A percentile compares a stretch with the other conserved stretches of the same genome.
Conservation (phyloP, 2,329 filamentous ascomycete species). For the Curvularia spicifera region DNA sequence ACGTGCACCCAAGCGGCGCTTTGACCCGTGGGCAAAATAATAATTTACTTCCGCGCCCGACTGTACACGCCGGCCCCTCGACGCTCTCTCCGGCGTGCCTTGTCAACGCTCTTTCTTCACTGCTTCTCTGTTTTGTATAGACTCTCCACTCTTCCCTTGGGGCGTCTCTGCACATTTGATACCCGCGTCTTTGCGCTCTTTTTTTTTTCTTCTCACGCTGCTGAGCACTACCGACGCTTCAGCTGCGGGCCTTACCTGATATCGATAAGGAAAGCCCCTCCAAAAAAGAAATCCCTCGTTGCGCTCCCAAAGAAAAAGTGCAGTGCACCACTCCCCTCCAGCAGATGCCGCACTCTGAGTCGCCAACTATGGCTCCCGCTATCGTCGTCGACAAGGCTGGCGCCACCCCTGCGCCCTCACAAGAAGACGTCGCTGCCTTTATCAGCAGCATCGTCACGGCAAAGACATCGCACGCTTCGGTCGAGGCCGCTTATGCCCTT, state of each 20-base stretch:
- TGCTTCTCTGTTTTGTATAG: slow-evolving; percentile 31
- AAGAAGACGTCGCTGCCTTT: slow-evolving; percentile 55
- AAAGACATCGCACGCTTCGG: slow-evolving; percentile 61
- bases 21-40: slow-evolving; percentile 27
- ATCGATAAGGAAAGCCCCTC: slow-evolving; percentile 45
- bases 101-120: slow-evolving; percentile 25
- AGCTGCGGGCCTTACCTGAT: slow-evolving; percentile 19
- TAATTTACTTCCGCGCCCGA: slow-evolving; percentile 35
- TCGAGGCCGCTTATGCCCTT: slow-evolving; percentile 70
- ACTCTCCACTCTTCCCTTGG: slow-evolving; percentile 42
- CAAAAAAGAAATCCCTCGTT: slow-evolving; percentile 31
- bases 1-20: slow-evolving; percentile 24
- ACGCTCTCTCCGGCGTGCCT: slow-evolving; percentile 19
- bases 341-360: slow-evolving; percentile 59
- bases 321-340: slow-evolving; percentile 21
- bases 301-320: slow-evolving; percentile 11
- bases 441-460: slow-evolving; percentile 55
- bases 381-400: slow-evolving; percentile 56
- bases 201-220: slow-evolving; percentile 12
- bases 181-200: slow-evolving; percentile 21
- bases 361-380: slow-evolving; percentile 56
- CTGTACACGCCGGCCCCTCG: slow-evolving; percentile 25
- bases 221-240: slow-evolving; percentile 22
- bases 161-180: slow-evolving; percentile 32
- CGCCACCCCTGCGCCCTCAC: slow-evolving; percentile 51